phyloP scores from a whole-genome alignment of 2,329 filamentous ascomycete genomes.

The Colletotrichum melonis region DNA sequence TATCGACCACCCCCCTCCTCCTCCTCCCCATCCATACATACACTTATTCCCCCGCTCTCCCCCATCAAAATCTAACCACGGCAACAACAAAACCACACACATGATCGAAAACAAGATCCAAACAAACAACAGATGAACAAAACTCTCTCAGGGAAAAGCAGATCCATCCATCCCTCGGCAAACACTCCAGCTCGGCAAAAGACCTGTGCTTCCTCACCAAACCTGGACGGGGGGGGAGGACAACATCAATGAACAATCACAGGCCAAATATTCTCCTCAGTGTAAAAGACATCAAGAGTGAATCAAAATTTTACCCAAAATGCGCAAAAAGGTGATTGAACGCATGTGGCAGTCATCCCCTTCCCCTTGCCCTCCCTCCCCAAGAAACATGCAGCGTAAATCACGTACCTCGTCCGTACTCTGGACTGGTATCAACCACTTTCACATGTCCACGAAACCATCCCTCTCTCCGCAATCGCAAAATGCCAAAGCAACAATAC shows the following conservation, averaged over 20 bases:
- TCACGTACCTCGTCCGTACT: too few species aligned
- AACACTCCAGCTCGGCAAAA: background rate
- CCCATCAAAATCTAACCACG: background rate
- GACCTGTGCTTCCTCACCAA: background rate
- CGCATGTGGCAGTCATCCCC: background rate
- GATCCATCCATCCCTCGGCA: background rate
- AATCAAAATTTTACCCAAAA: background rate
- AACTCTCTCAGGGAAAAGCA: background rate
- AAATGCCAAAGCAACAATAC: too few species aligned
- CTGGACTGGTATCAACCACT: background rate
- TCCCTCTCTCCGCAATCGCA: too few species aligned
- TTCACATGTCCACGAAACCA: conserved; percentile 17
- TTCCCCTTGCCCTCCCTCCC: background rate
- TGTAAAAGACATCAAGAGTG: background rate
- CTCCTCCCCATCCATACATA: too few species aligned
- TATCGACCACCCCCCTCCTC: background rate
- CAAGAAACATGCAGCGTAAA: background rate
- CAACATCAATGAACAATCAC: background rate
- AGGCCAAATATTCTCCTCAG: background rate
- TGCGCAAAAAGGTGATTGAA: background rate
- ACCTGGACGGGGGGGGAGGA: too few species aligned
- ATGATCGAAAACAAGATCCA: background rate
- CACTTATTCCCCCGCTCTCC: background rate
- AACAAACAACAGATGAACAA: background rate
- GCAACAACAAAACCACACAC: background rate